A percentile compares a stretch with the other conserved stretches of the same genome.
Evolutionary conservation across 108 stramenopile species (phyloP).

Genomic region (Pelagomonas calceolata): DNA sequence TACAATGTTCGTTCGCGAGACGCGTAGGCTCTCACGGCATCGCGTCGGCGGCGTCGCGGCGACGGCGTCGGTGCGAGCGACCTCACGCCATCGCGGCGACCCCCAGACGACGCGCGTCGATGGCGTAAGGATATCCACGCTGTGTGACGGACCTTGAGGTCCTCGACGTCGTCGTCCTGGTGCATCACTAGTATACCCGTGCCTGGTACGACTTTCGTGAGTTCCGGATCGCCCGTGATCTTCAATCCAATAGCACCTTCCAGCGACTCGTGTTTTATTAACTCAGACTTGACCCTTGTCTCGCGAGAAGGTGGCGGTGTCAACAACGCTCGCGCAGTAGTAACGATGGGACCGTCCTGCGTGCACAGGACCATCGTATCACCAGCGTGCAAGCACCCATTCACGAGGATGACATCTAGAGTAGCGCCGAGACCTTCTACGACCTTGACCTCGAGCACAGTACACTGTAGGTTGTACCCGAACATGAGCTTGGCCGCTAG

Average conservation of each 20-base stretch:
- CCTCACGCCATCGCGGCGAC: no score
- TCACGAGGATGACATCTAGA: constrained; percentile 90
- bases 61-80: no score
- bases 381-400: constrained; percentile 77
- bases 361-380: constrained; percentile 94
- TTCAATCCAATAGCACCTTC: constrained; percentile 96
- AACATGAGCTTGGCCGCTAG: constrained; percentile 79
- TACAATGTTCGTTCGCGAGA: no score
- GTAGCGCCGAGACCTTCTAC: constrained; percentile 98
- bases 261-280: constrained; percentile 88
- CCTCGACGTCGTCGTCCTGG: constrained; percentile 89
- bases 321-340: constrained; percentile 86
- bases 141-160: no score
- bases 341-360: constrained; percentile 90
- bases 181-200: constrained; percentile 89
- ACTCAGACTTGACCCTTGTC: constrained; percentile 93
- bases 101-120: no score
- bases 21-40: background rate
- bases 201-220: constrained; percentile 96
- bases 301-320: constrained; percentile 94
- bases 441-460: constrained; percentile 95
- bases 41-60: no score
- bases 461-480: constrained; percentile 78
- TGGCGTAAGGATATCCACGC: constrained; percentile 5
- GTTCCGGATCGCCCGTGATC: constrained; percentile 68